A percentile compares a stretch with the other conserved stretches of the same genome.
These are phyloP conservation scores for Citrus unshiu DNA, from an alignment of 345 rosid genomes.

Conservation along the genomic window DNA sequence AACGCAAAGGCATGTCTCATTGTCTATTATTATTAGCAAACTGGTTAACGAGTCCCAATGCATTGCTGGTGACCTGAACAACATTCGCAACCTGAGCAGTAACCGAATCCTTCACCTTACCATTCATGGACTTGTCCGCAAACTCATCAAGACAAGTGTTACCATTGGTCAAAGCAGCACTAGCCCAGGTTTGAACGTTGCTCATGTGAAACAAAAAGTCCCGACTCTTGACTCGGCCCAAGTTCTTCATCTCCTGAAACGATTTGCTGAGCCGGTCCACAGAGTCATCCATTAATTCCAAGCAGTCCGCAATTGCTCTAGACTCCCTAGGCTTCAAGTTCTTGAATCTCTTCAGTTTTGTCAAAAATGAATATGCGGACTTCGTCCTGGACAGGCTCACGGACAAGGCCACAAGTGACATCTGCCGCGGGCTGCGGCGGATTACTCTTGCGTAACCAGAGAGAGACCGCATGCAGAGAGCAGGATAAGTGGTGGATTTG, in stretches of 20 bases:
- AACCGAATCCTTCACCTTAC: constrained; percentile 60
- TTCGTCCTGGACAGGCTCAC: constrained; percentile 58
- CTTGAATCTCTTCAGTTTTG: constrained; percentile 39
- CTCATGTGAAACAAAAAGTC: constrained; percentile 66
- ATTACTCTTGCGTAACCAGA: constrained; percentile 48
- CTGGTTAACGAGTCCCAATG: constrained; percentile 60
- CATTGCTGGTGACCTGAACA: constrained; percentile 84
- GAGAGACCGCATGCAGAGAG: constrained; percentile 61
- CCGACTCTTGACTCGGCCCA: constrained; percentile 38
- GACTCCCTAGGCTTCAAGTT: constrained; percentile 51
- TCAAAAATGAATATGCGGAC: constrained; percentile 48
- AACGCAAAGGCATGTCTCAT: not conserved
- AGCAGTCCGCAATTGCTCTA: constrained; percentile 65
- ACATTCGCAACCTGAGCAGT: constrained; percentile 47
- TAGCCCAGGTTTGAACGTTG: constrained; percentile 89
- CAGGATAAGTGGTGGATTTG: constrained; percentile 61
- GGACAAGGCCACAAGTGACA: constrained; percentile 68
- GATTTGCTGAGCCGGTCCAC: constrained; percentile 67
- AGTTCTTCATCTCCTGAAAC: constrained; percentile 51
- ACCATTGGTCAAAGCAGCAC: constrained; percentile 91
- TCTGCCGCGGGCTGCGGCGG: constrained; percentile 50
- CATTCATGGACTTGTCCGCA: constrained; percentile 53
- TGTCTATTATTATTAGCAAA: constrained; percentile 42
- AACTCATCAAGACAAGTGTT: constrained; percentile 86
- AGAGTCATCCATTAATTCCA: constrained; percentile 60